phyloP scores from a whole-genome alignment of 208 protist species.

The Endotrypanum monterogeii region DNA sequence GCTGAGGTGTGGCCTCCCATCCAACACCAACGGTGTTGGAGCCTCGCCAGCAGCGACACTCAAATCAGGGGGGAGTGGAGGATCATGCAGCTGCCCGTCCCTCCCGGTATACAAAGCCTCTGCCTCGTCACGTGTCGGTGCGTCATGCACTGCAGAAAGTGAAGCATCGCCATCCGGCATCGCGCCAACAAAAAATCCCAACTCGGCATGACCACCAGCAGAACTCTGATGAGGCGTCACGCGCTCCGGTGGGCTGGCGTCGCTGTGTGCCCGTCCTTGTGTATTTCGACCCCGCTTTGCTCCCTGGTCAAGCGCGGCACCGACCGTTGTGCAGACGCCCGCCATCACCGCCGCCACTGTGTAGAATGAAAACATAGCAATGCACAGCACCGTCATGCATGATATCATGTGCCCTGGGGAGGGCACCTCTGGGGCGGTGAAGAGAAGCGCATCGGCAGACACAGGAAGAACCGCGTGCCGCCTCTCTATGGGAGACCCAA shows the following conservation, averaged over 20 bases:
- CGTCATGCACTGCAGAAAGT: neutral
- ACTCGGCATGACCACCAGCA: neutral
- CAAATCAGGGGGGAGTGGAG: neutral
- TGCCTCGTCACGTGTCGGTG: neutral
- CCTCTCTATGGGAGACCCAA: conserved; percentile 30
- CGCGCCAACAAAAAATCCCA: neutral
- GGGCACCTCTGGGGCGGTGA: conserved; percentile 49
- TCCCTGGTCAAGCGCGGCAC: conserved; percentile 36
- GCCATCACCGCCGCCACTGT: conserved; percentile 39
- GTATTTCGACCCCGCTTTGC: conserved; percentile 21
- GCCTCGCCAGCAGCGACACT: neutral
- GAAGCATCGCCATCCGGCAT: neutral
- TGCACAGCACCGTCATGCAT: conserved; percentile 22
- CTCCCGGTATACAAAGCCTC: neutral
- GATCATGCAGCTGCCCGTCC: neutral
- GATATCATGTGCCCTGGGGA: conserved; percentile 37
- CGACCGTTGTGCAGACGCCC: conserved; percentile 22
- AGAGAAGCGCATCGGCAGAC: conserved; percentile 54
- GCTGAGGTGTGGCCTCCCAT: neutral
- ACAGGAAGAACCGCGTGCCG: conserved; percentile 41
- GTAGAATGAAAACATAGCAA: conserved; percentile 38
- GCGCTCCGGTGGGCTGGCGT: conserved; percentile 20
- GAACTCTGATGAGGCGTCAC: conserved; percentile 11
- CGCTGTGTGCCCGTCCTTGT: conserved; percentile 44
- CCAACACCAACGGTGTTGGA: neutral